Evolutionary conservation across 345 rosid genomes (phyloP).

Genomic region (Eucalyptus tenuipes): DNA sequence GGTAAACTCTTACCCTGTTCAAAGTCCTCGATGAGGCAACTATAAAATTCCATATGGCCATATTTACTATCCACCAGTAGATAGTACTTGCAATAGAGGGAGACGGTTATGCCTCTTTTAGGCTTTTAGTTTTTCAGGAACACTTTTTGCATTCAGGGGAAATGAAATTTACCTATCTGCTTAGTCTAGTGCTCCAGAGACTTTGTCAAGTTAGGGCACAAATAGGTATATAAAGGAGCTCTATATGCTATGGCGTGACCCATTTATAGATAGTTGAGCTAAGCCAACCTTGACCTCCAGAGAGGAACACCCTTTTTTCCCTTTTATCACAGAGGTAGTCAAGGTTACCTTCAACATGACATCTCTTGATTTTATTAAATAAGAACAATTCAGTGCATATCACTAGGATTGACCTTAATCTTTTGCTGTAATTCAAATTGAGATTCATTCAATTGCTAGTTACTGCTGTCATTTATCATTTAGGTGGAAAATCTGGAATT

Average conservation of each 20-base stretch:
- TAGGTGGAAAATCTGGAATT: conserved; percentile 86
- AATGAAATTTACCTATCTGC: neutral
- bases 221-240: neutral
- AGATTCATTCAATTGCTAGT: neutral
- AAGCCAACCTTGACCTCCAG: neutral
- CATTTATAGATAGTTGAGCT: neutral
- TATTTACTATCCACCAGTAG: neutral
- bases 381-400: neutral
- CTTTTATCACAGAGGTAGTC: neutral
- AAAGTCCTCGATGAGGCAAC: neutral
- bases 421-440: neutral
- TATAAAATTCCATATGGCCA: neutral
- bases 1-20: neutral
- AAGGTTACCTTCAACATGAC: neutral
- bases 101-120: neutral
- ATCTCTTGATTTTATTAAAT: neutral
- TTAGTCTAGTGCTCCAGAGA: neutral
- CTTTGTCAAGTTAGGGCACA: neutral
- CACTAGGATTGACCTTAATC: neutral
- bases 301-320: neutral
- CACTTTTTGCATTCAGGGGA: neutral
- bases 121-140: neutral
- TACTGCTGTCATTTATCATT: neutral
- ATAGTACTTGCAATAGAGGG: neutral
- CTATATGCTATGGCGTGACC: neutral